Base-by-base conservation (phyloP, 164 flowering plant genomes). In the Santalum album region DNA sequence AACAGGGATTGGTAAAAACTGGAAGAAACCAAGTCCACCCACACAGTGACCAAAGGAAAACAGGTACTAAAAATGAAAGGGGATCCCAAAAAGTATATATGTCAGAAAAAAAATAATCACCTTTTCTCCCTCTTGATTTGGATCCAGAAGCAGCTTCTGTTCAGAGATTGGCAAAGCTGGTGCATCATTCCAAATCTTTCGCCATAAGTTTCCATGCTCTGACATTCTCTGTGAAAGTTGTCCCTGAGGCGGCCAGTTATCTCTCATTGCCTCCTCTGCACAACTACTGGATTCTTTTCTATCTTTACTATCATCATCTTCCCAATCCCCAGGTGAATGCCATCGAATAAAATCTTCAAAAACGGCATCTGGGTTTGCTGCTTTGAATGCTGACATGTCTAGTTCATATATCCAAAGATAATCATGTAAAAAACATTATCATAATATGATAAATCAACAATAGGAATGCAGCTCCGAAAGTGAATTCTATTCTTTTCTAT, bases 351-450 rank as follows among this genome's bases (percentile, higher is more conserved):
- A 90, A 72, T 94, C 97, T 80, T 94, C 97, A 73, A 90, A 94
- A 29, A 78, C 72, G 61, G 92, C 92, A 62, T 76, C 86, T 16
- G 97, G 97, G 62, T 94, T 94, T 59, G 97, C 97, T 10, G 96
- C 99, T 75, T 90, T 94, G 62, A 94, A 94, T 58, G 97, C 99
- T 45, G 97, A 87, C 99, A 94, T 94, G 58, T 94, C 99, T 94
- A 64, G 35, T 72, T 40, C 58, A 61, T 57, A 40, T 36, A 39
- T 32, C n/a, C 24, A 51, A 32, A 55, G 3, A 49, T 26, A 9
- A 44, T 53, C 22, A 40, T 47, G 25, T 49, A 40, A 10, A 24
- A 24, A 42, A 0, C 1, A 42, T 5, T 9, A 57, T 32, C 3
- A 38, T 38, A 14, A 38, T 2, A 32, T 32, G 36, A 38, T 15